Conservation (phyloP, 768 basidiomycete species). For the Auricularia cornea region DNA sequence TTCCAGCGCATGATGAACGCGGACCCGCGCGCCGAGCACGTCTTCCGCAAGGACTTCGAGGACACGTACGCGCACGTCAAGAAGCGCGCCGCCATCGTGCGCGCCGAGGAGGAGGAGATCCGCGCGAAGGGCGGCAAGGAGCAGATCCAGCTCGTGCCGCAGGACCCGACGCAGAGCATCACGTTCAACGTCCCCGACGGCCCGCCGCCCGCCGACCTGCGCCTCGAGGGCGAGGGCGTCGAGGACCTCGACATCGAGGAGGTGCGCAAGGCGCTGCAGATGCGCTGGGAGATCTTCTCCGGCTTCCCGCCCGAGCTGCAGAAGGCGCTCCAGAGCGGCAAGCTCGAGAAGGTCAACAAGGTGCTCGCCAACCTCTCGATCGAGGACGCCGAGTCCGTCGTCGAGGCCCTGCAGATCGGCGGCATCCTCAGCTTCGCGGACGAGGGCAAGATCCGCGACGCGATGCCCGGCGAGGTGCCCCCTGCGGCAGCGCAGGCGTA, state of each 20-base stretch:
- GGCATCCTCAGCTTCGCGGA: conserved; percentile 89
- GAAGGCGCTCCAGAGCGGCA: conserved; percentile 66
- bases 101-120: conserved; percentile 41
- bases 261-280: conserved; percentile 76
- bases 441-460: conserved; percentile 34
- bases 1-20: conserved; percentile 89
- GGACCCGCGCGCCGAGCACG: conserved; percentile 63
- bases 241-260: conserved; percentile 76
- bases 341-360: conserved; percentile 78
- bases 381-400: conserved; percentile 71
- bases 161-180: conserved; percentile 68
- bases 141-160: conserved; percentile 91
- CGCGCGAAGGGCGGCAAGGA: conserved; percentile 42
- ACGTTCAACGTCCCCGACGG: conserved; percentile 91
- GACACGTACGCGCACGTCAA: conserved; percentile 78
- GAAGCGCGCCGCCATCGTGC: conserved; percentile 58
- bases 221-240: conserved; percentile 79
- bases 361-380: conserved; percentile 82
- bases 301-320: conserved; percentile 61
- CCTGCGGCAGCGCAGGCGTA: no score
- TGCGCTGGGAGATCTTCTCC: conserved; percentile 86
- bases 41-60: conserved; percentile 86
- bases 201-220: conserved; percentile 79
- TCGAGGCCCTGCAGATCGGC: conserved; percentile 69
- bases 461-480: conserved; percentile 4